Conservation (phyloP, 2,329 filamentous ascomycete species). For the Juglanconis oblonga region DNA sequence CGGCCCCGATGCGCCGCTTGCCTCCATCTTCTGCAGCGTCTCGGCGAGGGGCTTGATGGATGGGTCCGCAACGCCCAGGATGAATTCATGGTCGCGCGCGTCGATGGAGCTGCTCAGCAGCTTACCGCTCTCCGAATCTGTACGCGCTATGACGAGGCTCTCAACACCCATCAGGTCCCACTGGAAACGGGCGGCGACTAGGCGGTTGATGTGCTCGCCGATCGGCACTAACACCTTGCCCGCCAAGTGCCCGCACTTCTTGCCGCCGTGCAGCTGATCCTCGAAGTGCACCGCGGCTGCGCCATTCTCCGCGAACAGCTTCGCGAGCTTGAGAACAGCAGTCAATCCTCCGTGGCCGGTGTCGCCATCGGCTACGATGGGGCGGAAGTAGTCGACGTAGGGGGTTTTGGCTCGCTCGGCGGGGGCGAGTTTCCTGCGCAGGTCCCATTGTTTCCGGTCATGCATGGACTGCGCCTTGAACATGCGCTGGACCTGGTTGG, state of each 20-base stretch:
- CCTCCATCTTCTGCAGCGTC: conserved; percentile 86
- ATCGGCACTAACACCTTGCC: conserved; percentile 94
- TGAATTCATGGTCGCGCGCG: conserved; percentile 93
- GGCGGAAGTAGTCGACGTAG: conserved; percentile 88
- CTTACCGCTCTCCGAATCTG: conserved; percentile 91
- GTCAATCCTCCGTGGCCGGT: conserved; percentile 92
- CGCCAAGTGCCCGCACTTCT: conserved; percentile 96
- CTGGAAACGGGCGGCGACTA: conserved; percentile 89
- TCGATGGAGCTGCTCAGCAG: conserved; percentile 89
- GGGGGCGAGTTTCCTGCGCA: conserved; percentile 71
- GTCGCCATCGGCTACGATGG: conserved; percentile 94
- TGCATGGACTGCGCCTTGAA: conserved; percentile 97
- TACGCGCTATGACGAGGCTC: conserved; percentile 91
- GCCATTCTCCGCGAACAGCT: conserved; percentile 95
- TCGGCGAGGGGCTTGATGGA: conserved; percentile 81
- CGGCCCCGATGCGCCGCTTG: conserved; percentile 67
- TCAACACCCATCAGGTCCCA: conserved; percentile 98
- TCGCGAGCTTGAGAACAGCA: conserved; percentile 91
- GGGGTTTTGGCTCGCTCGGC: conserved; percentile 72
- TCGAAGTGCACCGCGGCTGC: conserved; percentile 97
- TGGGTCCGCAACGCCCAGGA: conserved; percentile 76
- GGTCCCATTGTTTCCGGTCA: conserved; percentile 92
- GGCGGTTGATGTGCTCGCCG: conserved; percentile 92
- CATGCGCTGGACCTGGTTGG: conserved; percentile 93
- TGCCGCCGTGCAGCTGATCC: conserved; percentile 95